Conservation (phyloP, 2,329 filamentous ascomycete species). For the Aspergillus versicolor region DNA sequence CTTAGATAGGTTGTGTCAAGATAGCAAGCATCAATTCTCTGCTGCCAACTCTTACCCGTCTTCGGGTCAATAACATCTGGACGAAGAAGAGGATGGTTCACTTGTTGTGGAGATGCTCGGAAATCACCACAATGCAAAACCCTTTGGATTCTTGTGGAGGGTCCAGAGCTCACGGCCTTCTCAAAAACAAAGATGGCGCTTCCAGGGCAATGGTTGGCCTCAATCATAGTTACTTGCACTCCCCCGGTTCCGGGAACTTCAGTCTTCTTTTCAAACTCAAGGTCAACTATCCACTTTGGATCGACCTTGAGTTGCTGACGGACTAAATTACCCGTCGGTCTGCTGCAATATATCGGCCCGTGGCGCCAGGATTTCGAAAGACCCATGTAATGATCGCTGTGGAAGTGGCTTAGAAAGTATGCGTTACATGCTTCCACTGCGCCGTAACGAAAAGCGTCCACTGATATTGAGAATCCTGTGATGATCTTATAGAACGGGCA, state of each 20-base stretch:
- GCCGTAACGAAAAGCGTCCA: conserved; percentile 94
- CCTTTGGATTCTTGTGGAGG: conserved; percentile 65
- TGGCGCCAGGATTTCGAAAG: conserved; percentile 85
- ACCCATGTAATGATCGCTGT: conserved; percentile 96
- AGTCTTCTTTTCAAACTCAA: conserved; percentile 79
- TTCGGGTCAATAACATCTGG: conserved; percentile 71
- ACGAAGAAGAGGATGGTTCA: conserved; percentile 76
- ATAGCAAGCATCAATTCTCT: conserved; percentile 93
- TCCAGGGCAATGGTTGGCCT: conserved; percentile 94
- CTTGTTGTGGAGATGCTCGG: conserved; percentile 79
- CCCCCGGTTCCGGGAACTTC: conserved; percentile 81
- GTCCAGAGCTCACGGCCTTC: conserved; percentile 65
- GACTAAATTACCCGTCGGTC: conserved; percentile 85
- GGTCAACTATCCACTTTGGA: conserved; percentile 76
- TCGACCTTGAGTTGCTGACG: conserved; percentile 82
- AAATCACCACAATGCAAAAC: conserved; percentile 97
- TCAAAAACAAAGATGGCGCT: conserved; percentile 93
- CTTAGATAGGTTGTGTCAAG: conserved; percentile 97
- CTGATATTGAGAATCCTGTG: conserved; percentile 86
- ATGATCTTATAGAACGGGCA: conserved; percentile 99
- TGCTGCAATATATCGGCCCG: conserved; percentile 94
- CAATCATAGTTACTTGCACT: conserved; percentile 88
- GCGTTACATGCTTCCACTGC: conserved; percentile 88
- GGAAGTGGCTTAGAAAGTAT: conserved; percentile 97
- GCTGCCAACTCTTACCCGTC: conserved; percentile 70